Percentiles rank a stretch among this genome's conserved stretches.
Conservation (phyloP, 2,329 filamentous ascomycete species). For the Rhynchosporium agropyri region DNA sequence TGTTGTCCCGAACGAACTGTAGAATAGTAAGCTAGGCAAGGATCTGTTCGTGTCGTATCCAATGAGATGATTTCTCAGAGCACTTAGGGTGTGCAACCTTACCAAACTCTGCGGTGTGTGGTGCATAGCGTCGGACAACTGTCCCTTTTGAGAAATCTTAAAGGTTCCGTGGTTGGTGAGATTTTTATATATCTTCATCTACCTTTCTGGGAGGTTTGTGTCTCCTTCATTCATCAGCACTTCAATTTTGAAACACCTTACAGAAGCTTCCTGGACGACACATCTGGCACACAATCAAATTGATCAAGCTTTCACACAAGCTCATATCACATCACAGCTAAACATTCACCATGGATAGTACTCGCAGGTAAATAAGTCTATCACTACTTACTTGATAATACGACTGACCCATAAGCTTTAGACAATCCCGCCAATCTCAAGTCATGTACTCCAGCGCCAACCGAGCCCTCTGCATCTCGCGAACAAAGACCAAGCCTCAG, state of each 20-base stretch:
- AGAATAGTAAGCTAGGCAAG: not conserved
- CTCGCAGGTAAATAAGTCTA: not conserved
- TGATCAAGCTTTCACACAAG: not conserved
- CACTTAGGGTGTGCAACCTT: conserved; percentile 8
- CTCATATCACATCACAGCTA: not conserved
- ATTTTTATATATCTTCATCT: conserved; percentile 16
- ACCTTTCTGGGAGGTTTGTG: not conserved
- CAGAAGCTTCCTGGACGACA: conserved; percentile 6
- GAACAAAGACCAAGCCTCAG: not conserved
- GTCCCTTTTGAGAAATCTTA: not conserved
- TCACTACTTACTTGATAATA: not conserved
- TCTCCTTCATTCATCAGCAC: not conserved
- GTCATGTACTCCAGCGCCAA: not conserved
- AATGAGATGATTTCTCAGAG: conserved; percentile 4
- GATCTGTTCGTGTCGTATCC: not conserved
- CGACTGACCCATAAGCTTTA: not conserved
- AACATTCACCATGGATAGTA: not conserved
- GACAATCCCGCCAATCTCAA: not conserved
- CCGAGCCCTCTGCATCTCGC: conserved; percentile 9
- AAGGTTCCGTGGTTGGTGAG: not conserved
- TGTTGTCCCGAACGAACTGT: not conserved
- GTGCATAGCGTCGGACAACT: conserved; percentile 9
- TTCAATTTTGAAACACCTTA: not conserved
- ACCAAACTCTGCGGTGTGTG: conserved; percentile 5
- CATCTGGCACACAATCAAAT: not conserved